Percentiles rank a stretch among this genome's conserved stretches.
phyloP scores from a whole-genome alignment of 2,329 filamentous ascomycete species.

The Cordyceps tenuipes region DNA sequence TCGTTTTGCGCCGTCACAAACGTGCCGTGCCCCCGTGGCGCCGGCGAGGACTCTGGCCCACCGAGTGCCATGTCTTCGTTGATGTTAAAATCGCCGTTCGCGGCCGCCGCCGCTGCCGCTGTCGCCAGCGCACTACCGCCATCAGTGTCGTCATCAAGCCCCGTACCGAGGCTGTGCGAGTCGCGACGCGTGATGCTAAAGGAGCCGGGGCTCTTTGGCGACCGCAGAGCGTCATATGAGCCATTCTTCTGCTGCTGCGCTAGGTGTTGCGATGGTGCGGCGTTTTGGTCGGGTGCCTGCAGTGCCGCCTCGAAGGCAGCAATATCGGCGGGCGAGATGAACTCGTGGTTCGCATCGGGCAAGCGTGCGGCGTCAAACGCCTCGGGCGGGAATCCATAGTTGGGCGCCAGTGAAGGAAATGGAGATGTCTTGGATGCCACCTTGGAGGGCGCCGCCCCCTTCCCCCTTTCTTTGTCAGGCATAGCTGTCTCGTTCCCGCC shows the following conservation, averaged over 20 bases:
- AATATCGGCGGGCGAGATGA: constrained; percentile 64
- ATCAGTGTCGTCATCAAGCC: constrained; percentile 25
- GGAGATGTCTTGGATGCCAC: background rate
- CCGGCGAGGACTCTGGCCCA: background rate
- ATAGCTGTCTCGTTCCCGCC: constrained; percentile 1
- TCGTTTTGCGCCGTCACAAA: constrained; percentile 91
- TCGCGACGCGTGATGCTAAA: constrained; percentile 35
- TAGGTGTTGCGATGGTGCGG: constrained; percentile 17
- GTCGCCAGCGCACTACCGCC: constrained; percentile 21
- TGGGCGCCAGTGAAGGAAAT: constrained; percentile 5
- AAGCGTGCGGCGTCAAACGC: constrained; percentile 61
- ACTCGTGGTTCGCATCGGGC: constrained; percentile 74
- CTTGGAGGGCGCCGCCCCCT: background rate
- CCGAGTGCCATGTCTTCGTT: constrained; percentile 27
- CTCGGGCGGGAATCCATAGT: constrained; percentile 51
- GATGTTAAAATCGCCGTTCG: constrained; percentile 14
- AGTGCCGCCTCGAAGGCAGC: constrained; percentile 73
- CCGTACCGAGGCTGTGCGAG: constrained; percentile 22
- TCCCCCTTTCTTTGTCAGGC: background rate
- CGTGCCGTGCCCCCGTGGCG: constrained; percentile 26
- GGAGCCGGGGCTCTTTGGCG: constrained; percentile 32
- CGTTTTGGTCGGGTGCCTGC: constrained; percentile 69
- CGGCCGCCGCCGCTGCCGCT: background rate
- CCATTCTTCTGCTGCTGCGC: constrained; percentile 26
- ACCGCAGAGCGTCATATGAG: constrained; percentile 32